A percentile compares a stretch with the other conserved stretches of the same genome.
Evolutionary conservation across 1,139 yeast species (phyloP).

Genomic region (Ogataea hybrid): DNA sequence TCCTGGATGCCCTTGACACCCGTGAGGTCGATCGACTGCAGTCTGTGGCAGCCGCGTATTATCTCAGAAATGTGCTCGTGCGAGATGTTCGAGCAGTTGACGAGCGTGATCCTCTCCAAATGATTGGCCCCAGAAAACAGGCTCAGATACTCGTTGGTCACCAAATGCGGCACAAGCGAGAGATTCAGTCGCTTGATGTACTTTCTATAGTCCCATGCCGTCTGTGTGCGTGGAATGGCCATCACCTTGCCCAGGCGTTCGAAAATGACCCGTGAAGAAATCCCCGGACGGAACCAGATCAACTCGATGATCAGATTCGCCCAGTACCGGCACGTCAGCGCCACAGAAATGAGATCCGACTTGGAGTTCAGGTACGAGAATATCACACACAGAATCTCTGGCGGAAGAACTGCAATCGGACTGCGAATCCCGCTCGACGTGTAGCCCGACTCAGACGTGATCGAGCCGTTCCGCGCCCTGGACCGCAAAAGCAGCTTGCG

Average conservation of each 20-base stretch:
- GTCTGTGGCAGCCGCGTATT: slow-evolving; percentile 59
- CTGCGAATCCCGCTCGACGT: slow-evolving; percentile 15
- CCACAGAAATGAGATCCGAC: slow-evolving; percentile 61
- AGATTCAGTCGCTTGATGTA: slow-evolving; percentile 80
- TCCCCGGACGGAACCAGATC: slow-evolving; percentile 88
- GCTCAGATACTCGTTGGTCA: slow-evolving; percentile 60
- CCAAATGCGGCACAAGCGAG: slow-evolving; percentile 66
- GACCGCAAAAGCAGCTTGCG: slow-evolving; percentile 27
- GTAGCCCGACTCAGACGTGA: slow-evolving; percentile 13
- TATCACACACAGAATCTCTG: slow-evolving; percentile 73
- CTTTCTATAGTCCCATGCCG: slow-evolving; percentile 70
- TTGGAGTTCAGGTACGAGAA: slow-evolving; percentile 64
- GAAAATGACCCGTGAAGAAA: slow-evolving; percentile 52
- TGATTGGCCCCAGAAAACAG: slow-evolving; percentile 66
- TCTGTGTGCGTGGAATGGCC: slow-evolving; percentile 44
- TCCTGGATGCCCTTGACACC: slow-evolving; percentile 74
- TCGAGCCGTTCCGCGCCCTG: slow-evolving; percentile 26
- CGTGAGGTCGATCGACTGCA: slow-evolving; percentile 87
- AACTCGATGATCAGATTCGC: slow-evolving; percentile 76
- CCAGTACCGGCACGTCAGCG: slow-evolving; percentile 82
- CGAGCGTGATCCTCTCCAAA: slow-evolving; percentile 81
- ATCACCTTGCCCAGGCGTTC: slow-evolving; percentile 52
- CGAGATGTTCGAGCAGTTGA: slow-evolving; percentile 69
- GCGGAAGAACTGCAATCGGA: slow-evolving; percentile 52
- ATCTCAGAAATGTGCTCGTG: slow-evolving; percentile 62